Percentiles rank a stretch among this genome's conserved stretches.
Conservation (phyloP, 169 alveolate species). For the Eimeria brunetti region DNA sequence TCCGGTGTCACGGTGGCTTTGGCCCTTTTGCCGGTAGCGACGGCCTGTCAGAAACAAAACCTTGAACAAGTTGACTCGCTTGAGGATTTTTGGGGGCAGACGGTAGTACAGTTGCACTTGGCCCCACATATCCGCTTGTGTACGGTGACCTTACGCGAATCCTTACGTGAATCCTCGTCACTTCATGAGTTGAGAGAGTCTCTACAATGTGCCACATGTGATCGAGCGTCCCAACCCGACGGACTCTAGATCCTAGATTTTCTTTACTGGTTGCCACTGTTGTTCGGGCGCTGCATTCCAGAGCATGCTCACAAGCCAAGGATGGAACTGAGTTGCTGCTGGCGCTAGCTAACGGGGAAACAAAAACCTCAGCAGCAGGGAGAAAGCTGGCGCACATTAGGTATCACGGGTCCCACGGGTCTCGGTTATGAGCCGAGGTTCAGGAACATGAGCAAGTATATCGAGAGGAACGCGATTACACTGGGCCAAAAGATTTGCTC, state of each 20-base stretch:
- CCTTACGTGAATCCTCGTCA: conserved; percentile 63
- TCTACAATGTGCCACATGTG: conserved; percentile 60
- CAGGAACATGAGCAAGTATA: background rate
- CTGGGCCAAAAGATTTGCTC: background rate
- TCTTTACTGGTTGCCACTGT: conserved; percentile 71
- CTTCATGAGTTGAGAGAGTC: conserved; percentile 49
- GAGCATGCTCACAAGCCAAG: background rate
- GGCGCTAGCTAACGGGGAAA: background rate
- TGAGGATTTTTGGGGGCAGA: background rate
- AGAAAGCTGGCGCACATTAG: background rate
- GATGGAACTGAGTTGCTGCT: background rate
- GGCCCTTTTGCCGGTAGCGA: conserved; percentile 56
- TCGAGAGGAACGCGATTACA: background rate
- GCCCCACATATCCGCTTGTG: background rate
- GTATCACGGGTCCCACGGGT: background rate
- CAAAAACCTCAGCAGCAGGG: background rate
- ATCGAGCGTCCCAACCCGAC: conserved; percentile 69
- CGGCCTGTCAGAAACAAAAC: conserved; percentile 22
- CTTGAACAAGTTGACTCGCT: background rate
- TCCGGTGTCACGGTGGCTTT: conserved; percentile 63
- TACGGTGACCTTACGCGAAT: conserved; percentile 28
- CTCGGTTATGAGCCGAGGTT: background rate
- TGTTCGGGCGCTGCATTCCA: conserved; percentile 46
- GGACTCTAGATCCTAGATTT: conserved; percentile 2
- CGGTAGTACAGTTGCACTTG: background rate